Evolutionary conservation across 2,329 filamentous ascomycete genomes (phyloP).

Genomic region (Apiospora sp.): DNA sequence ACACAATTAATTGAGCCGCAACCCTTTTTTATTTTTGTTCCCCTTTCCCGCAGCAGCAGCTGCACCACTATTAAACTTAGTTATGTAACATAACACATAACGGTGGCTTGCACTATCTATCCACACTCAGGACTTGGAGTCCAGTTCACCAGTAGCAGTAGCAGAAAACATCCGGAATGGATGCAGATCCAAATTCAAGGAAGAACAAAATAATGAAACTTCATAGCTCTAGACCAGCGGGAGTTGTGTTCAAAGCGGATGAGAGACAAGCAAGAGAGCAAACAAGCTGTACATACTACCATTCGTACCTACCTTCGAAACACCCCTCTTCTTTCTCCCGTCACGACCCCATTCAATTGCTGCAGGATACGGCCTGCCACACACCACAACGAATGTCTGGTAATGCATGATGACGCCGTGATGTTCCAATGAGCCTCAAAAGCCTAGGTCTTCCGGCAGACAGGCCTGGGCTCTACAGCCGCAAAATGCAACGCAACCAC

Average conservation of each 20-base stretch:
- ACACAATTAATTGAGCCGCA: background rate
- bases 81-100: conserved; percentile 14
- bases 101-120: conserved; percentile 2
- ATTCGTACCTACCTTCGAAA: background rate
- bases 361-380: background rate
- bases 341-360: background rate
- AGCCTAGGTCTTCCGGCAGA: conserved; percentile 12
- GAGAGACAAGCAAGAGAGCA: background rate
- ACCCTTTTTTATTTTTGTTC: too few species aligned
- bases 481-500: conserved; percentile 12
- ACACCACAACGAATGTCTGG: background rate
- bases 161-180: background rate
- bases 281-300: background rate
- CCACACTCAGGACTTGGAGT: background rate
- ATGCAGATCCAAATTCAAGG: conserved; percentile 10
- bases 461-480: background rate
- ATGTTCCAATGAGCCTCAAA: conserved; percentile 18
- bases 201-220: conserved; percentile 17
- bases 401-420: conserved; percentile 13
- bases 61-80: conserved; percentile 9
- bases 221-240: background rate
- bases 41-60: background rate
- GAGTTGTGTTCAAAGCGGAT: background rate
- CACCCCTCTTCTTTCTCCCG: background rate
- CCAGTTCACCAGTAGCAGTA: background rate